Evolutionary conservation across 768 basidiomycete species (phyloP), one percentile per base, ranked within the genome.

Genomic region (Kockovaella imperatae): DNA sequence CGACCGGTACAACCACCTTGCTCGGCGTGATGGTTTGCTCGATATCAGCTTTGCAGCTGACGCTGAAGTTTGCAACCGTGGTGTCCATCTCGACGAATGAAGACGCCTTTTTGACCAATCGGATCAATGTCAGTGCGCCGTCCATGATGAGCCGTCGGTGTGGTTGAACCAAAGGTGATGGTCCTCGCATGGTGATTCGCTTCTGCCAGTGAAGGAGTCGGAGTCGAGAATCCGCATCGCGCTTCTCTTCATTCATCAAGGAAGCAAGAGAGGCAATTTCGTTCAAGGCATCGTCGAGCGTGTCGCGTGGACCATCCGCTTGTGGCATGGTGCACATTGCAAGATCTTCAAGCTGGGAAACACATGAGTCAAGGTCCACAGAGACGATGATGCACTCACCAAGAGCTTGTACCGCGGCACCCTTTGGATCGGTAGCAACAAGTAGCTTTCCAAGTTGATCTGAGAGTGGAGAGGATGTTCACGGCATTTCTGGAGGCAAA

Each of bases 171-270:
- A 99, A 75, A n/a, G 95, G 91, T 50, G 88, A 91, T 6, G 89
- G 90, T 70, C 95, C 96, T 66, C 81, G 86, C 17, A 88, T 87
- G 31, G 83, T 78, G 60, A 99, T 96, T 58, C 87, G 78, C 29
- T 82, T 47, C 55, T 73, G 73, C 69, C 68, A 71, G 63, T 85
- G 81, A 15, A 96, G 86, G 21, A 97, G 80, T 64, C 88, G 86
- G 38, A 83, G 79, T 18, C 95, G 78, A 1, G 87, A 90, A 73
- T 99, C 95, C 2, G 88, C 79, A 59, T 96, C 91, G 1, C 95
- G 81, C 70, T 96, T 97, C 54, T 89, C 88, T 73, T 99, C 95
- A 70, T 99, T 99, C 87, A 99, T 95, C 62, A 86, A 86, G 42
- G 81, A 87, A 2, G 95, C 90, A 42, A 97, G 73, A 11, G 80